Conservation (phyloP, 2,329 filamentous ascomycete genomes). For the Pseudogymnoascus sp. region DNA sequence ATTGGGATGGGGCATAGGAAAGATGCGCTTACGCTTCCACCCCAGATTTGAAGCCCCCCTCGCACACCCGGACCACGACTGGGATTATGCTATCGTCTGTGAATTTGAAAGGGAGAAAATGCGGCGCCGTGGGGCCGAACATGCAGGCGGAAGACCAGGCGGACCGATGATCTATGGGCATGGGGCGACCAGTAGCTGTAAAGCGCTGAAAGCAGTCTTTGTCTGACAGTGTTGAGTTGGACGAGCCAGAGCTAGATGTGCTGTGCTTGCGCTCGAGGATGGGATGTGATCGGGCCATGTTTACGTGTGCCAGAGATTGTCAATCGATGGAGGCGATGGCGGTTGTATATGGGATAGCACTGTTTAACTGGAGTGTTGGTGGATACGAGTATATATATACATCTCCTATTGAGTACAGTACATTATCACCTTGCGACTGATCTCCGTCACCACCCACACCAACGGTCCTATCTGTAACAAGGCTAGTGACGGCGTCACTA, state of each 20-base stretch:
- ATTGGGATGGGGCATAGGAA: not conserved
- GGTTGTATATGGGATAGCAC: not conserved
- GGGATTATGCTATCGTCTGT: conserved; percentile 28
- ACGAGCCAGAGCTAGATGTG: not conserved
- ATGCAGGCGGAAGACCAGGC: conserved; percentile 15
- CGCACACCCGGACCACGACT: conserved; percentile 20
- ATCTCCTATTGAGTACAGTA: not conserved
- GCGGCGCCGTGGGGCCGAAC: conserved; percentile 16
- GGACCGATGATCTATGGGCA: conserved; percentile 16
- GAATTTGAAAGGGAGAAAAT: conserved; percentile 21
- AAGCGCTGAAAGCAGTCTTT: conserved; percentile 14
- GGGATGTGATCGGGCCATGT: not conserved
- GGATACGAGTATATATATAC: not conserved
- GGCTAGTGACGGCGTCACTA: conserved; percentile 3
- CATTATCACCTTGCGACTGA: not conserved
- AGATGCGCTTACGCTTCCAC: not conserved
- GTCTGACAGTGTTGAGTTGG: not conserved
- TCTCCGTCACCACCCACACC: conserved; percentile 5
- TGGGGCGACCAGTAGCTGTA: conserved; percentile 23
- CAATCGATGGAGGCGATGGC: not conserved
- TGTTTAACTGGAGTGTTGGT: not conserved
- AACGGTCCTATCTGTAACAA: conserved; percentile 3
- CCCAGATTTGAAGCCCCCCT: not conserved
- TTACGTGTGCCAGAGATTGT: not conserved
- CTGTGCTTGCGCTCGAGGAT: not conserved